A percentile compares a stretch with the other conserved stretches of the same genome.
These are phyloP conservation scores for Pythium insidiosum DNA, from an alignment of 352 stramenopile genomes.

Conservation along the genomic window DNA sequence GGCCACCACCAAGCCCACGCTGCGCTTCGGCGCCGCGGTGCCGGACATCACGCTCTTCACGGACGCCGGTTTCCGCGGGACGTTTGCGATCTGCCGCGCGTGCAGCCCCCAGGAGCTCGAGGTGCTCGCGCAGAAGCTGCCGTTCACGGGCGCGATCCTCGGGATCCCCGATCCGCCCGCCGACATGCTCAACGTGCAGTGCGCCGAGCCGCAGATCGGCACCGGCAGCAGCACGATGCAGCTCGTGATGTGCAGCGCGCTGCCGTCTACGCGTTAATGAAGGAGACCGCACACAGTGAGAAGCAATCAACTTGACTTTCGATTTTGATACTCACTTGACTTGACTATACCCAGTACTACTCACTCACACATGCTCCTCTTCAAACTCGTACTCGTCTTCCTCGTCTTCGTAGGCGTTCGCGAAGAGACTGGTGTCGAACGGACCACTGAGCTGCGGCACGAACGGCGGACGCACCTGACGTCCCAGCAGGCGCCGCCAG, in stretches of 20 bases:
- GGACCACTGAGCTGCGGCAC: conserved; percentile 41
- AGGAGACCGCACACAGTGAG: background rate
- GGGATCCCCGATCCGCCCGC: background rate
- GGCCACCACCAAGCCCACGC: background rate
- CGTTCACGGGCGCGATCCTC: background rate
- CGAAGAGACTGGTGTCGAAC: conserved; percentile 66
- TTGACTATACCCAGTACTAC: background rate
- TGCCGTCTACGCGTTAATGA: too few species aligned
- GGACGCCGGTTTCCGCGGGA: background rate
- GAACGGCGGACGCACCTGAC: conserved; percentile 35
- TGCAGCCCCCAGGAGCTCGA: background rate
- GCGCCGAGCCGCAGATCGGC: too few species aligned
- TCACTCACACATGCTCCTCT: too few species aligned
- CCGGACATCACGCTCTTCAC: background rate
- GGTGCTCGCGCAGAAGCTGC: background rate
- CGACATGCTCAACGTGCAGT: background rate
- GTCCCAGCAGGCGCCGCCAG: conserved; percentile 39
- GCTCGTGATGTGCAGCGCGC: too few species aligned
- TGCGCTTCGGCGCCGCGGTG: background rate
- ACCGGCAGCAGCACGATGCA: too few species aligned
- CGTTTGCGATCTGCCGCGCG: conserved; percentile 1
- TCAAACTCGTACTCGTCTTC: too few species aligned
- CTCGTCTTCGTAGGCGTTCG: conserved; percentile 29
- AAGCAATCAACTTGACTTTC: background rate
- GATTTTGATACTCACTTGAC: background rate